These are phyloP conservation scores for Odonthalia washingtoniensis DNA, from an alignment of 31 red algal genomes.

Conservation along the genomic window DNA sequence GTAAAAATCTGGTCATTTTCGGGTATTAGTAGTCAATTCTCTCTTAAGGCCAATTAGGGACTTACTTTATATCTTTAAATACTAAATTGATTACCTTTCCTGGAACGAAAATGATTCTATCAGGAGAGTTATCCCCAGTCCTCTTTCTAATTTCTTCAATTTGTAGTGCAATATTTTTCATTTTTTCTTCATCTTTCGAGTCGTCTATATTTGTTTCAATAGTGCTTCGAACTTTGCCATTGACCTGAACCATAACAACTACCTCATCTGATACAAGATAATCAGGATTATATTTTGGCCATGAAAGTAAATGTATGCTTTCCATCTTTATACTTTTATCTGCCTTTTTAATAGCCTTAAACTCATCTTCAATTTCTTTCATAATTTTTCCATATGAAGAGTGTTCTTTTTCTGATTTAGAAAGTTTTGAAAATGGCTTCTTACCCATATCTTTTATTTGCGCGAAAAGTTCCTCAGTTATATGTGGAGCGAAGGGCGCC, in stretches of 20 bases:
- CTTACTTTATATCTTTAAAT: constrained; percentile 8
- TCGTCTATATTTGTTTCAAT: constrained; percentile 9
- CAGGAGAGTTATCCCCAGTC: constrained; percentile 7
- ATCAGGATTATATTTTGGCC: constrained; percentile 22
- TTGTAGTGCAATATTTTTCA: constrained; percentile 16
- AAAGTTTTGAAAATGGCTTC: background rate
- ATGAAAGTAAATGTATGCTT: constrained; percentile 5
- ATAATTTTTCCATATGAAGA: background rate
- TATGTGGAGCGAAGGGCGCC: constrained; percentile 79
- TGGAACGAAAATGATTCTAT: constrained; percentile 12
- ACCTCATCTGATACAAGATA: background rate
- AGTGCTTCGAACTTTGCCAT: constrained; percentile 11
- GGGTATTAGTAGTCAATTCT: too few species aligned
- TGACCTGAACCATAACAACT: constrained; percentile 25
- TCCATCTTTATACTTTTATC: constrained; percentile 1
- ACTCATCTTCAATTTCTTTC: background rate
- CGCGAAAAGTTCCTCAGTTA: constrained; percentile 83
- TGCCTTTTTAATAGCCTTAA: background rate
- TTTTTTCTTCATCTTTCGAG: constrained; percentile 18
- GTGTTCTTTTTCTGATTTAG: constrained; percentile 17
- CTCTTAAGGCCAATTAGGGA: too few species aligned
- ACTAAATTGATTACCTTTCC: constrained; percentile 39
- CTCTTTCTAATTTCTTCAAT: constrained; percentile 41
- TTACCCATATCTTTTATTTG: constrained; percentile 25
- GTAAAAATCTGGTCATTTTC: too few species aligned